phyloP scores from a whole-genome alignment of 2,329 filamentous ascomycete species.

The Blastomyces gilchristii region DNA sequence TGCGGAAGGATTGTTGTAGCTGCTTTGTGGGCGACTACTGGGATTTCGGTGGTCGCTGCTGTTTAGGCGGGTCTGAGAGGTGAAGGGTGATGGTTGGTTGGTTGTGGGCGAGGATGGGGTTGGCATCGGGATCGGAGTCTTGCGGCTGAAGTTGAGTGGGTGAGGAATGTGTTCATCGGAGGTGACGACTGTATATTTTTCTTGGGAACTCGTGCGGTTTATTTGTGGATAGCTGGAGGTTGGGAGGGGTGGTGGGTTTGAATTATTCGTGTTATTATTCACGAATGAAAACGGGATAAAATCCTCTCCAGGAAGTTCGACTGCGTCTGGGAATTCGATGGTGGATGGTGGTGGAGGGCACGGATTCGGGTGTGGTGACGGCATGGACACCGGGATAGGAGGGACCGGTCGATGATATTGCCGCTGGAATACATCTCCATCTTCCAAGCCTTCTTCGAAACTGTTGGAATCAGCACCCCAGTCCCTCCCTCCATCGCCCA shows the following conservation, averaged over 20 bases:
- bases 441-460: constrained; percentile 7
- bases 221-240: constrained; percentile 1
- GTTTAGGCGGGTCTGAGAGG: constrained; percentile 22
- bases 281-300: constrained; percentile 18
- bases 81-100: constrained; percentile 16
- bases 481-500: constrained; percentile 32
- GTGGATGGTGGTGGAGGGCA: constrained; percentile 1
- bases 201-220: constrained; percentile 49
- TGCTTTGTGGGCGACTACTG: constrained; percentile 22
- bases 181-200: constrained; percentile 57
- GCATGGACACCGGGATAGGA: constrained; percentile 20
- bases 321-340: constrained; percentile 34
- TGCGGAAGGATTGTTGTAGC: constrained; percentile 13
- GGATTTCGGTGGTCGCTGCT: constrained; percentile 27
- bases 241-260: constrained; percentile 11
- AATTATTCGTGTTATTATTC: constrained; percentile 7
- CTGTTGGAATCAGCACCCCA: constrained; percentile 19
- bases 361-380: background rate
- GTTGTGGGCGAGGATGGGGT: constrained; percentile 20
- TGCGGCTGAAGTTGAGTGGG: constrained; percentile 25
- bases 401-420: constrained; percentile 23
- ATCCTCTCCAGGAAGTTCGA: constrained; percentile 49
- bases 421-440: constrained; percentile 12
- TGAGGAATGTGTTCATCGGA: constrained; percentile 47
- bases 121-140: constrained; percentile 15